Base-by-base conservation (phyloP, 371 early-diverging fungal genomes). In the Rhizopus stolonifer region DNA sequence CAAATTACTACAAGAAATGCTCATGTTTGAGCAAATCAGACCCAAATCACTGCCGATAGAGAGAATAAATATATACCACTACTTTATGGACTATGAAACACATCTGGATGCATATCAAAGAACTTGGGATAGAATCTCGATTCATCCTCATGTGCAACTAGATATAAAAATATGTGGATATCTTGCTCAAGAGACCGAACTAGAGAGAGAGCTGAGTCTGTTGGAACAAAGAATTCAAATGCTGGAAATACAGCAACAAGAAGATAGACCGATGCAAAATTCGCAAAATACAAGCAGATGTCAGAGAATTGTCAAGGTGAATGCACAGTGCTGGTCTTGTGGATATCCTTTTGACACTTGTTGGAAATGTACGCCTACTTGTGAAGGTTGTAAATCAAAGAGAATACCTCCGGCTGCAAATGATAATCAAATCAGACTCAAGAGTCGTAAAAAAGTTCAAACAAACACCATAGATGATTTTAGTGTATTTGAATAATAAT, bases 381-480 rank as follows among this genome's bases (percentile, higher is more conserved):
- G 75, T 43, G 25, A 14, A 15, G 65, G 65, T 0, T 74, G 75
- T 36, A 42, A 49, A 15, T n/a, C 46, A 7, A 69, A 52, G 25
- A 59, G 75, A 17, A 40, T 71, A 23, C 69, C 71, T 14, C 75
- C 75, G 0, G 47, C 64, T 43, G 72, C 64, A 2, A 74, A 71
- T 39, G 71, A 64, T 26, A 57, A 67, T 6, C 61, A 63, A 22
- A 49, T 43, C 3, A 52, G 43, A 36, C 32, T 53, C 6, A 60
- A 57, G 13, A 5, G 47, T 17, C 34, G 39, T 9, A 49, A 38
- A 32, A 45, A 52, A 19, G 62, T 50, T 25, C 60, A 64, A 17
- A n/a, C n/a, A n/a, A n/a, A n/a, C n/a, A n/a, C n/a, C n/a, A n/a
- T n/a, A n/a, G 69, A 68, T 24, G 64, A 55, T 13, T 68, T 68